Evolutionary conservation across 805 yeast genomes (phyloP).

Genomic region (Tetrapisispora nanseiensis): DNA sequence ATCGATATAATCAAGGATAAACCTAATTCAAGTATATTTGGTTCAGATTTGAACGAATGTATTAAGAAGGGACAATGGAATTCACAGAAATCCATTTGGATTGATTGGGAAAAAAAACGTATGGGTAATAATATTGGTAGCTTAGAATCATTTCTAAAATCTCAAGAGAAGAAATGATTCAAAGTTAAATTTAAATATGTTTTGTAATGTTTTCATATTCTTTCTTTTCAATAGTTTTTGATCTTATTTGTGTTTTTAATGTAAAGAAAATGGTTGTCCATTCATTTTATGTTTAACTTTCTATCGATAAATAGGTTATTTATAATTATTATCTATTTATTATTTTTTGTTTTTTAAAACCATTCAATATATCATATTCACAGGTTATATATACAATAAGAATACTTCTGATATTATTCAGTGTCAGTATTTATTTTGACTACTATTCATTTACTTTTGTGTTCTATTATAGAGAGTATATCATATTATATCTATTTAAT

Average conservation of each 20-base stretch:
- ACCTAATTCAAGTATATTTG: constrained; percentile 14
- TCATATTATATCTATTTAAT: constrained; percentile 6
- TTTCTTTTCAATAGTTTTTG: not conserved
- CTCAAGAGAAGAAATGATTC: not conserved
- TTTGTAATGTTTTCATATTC: not conserved
- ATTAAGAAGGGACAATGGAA: constrained; percentile 19
- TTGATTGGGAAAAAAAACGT: constrained; percentile 28
- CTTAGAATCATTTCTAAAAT: constrained; percentile 7
- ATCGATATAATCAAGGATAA: constrained; percentile 8
- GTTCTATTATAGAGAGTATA: too few species aligned
- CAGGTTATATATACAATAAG: too few species aligned
- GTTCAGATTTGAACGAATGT: constrained; percentile 14
- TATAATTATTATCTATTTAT: too few species aligned
- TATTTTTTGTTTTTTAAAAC: too few species aligned
- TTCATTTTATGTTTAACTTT: too few species aligned
- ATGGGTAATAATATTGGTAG: constrained; percentile 19
- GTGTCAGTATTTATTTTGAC: not conserved
- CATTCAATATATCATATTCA: too few species aligned
- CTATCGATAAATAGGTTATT: too few species aligned
- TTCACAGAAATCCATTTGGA: constrained; percentile 20
- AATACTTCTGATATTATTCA: not conserved
- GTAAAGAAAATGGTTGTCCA: too few species aligned
- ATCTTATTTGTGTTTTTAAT: too few species aligned
- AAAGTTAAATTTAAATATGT: not conserved
- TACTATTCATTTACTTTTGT: not conserved